A percentile compares a stretch with the other conserved stretches of the same genome.
phyloP scores from a whole-genome alignment of 192 early-diverging fungal genomes.

The Chytriomyces sp. region DNA sequence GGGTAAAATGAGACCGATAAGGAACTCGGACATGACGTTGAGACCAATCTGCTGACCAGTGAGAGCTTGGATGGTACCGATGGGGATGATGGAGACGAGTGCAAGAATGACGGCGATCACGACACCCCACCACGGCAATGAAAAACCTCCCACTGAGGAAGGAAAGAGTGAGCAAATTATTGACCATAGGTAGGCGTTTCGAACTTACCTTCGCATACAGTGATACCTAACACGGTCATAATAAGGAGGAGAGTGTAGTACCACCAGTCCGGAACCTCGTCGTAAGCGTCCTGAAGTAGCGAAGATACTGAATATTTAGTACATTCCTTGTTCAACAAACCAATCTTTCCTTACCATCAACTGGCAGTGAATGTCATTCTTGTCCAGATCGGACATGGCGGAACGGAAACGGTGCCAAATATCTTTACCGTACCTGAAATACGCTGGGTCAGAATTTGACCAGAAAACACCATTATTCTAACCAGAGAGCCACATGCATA shows the following conservation, averaged over 20 bases:
- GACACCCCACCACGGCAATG: slow-evolving; percentile 44
- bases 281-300: slow-evolving; percentile 37
- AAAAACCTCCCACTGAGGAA: slow-evolving; percentile 34
- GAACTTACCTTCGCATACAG: too few relatives aligned
- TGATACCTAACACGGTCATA: neutral
- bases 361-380: slow-evolving; percentile 25
- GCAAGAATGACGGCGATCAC: slow-evolving; percentile 47
- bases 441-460: too few relatives aligned
- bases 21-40: slow-evolving; percentile 61
- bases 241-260: slow-evolving; percentile 32
- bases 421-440: slow-evolving; percentile 53
- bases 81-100: slow-evolving; percentile 59
- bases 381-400: slow-evolving; percentile 25
- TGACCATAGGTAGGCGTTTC: too few relatives aligned
- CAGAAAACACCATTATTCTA: too few relatives aligned
- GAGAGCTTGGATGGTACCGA: slow-evolving; percentile 69
- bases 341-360: too few relatives aligned
- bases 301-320: too few relatives aligned
- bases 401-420: slow-evolving; percentile 26
- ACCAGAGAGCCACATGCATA: slow-evolving; percentile 63
- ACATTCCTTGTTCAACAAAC: too few relatives aligned
- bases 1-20: slow-evolving; percentile 62
- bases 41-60: slow-evolving; percentile 55
- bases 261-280: slow-evolving; percentile 31
- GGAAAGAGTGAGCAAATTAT: too few relatives aligned